Evolutionary conservation across 176 grass and related monocot genomes (phyloP), one percentile per base, ranked within the genome.

Genomic region (Aegilops umbellulata): DNA sequence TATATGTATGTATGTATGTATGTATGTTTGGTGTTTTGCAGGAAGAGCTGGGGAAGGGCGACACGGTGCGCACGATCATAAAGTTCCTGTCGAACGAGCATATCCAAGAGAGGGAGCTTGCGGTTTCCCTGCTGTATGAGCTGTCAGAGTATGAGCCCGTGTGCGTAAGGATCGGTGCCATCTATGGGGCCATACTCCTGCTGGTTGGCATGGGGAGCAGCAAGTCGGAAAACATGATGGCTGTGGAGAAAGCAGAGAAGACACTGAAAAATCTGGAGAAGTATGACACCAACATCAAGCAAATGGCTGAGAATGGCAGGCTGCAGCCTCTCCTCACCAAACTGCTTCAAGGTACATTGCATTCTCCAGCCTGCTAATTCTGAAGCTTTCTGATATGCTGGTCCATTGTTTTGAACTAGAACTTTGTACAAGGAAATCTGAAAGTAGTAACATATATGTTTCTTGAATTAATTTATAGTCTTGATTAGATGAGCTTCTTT

Each of bases 231-330:
- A 93, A 93, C 77, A 69, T 82, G 11, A 77, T 74, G 4, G 94
- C 90, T 1, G 91, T 93, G 63, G 94, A 95, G 81, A 91, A 91
- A 41, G 91, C 94, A 0, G 94, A 95, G 86, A 91, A 46, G 39
- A 95, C 94, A 39, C 87, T 95, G 15, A 89, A 55, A 11, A 95
- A 93, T 72, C 83, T 95, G 87, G 94, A 95, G 74, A 79, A 76
- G 78, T 84, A 86, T 7, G 94, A 95, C 25, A 84, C 74, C 1
- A 95, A 93, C 83, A 89, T 93, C 34, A 93, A 93, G 88, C 94
- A 92, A 17, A 95, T 95, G 94, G 94, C 91, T 7, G 94, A 95
- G 49, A 95, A 95, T 68, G 94, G 94, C 55, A 84, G 94, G 83
- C 86, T 95, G 6, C 84, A 93, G 75, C 94, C 94, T 11, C 91